phyloP scores from a whole-genome alignment of 139 green algal species.

The Edaphochlamys debaryana region DNA sequence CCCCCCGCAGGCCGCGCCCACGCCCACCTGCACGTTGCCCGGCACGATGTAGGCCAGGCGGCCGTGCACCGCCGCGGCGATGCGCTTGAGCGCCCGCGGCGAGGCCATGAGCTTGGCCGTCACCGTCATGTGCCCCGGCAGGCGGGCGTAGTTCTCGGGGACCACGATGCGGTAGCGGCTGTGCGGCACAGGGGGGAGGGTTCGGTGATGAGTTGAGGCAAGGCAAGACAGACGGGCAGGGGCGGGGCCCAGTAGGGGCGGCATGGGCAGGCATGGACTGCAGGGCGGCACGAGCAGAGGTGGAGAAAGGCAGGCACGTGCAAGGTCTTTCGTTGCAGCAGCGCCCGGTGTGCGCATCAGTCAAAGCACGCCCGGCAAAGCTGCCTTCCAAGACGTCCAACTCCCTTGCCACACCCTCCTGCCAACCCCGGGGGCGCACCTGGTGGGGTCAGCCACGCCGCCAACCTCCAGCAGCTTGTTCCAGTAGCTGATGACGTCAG shows the following conservation, averaged over 20 bases:
- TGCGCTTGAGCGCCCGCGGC: conserved; percentile 61
- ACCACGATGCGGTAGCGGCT: conserved; percentile 48
- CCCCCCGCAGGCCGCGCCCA: no score
- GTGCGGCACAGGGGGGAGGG: no score
- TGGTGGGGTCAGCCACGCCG: conserved; percentile 43
- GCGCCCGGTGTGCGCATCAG: no score
- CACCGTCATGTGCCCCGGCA: conserved; percentile 66
- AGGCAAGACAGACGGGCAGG: neutral
- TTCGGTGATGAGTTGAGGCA: no score
- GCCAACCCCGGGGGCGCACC: no score
- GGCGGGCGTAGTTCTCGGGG: conserved; percentile 65
- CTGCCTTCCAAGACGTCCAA: no score
- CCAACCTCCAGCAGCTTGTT: conserved; percentile 70
- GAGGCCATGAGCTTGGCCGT: conserved; percentile 61
- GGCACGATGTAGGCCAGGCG: conserved; percentile 71
- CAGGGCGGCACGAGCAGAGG: no score
- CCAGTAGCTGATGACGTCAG: conserved; percentile 64
- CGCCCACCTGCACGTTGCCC: conserved; percentile 47
- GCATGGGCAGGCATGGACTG: neutral
- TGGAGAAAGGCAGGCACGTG: no score
- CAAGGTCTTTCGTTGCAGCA: no score
- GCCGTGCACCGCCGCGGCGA: conserved; percentile 50
- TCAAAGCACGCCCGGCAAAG: no score
- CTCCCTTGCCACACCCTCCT: no score
- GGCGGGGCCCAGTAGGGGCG: neutral